Evolutionary conservation across 208 protist species (phyloP), one percentile per base, ranked within the genome.

Genomic region (Crithidia expoeki): DNA sequence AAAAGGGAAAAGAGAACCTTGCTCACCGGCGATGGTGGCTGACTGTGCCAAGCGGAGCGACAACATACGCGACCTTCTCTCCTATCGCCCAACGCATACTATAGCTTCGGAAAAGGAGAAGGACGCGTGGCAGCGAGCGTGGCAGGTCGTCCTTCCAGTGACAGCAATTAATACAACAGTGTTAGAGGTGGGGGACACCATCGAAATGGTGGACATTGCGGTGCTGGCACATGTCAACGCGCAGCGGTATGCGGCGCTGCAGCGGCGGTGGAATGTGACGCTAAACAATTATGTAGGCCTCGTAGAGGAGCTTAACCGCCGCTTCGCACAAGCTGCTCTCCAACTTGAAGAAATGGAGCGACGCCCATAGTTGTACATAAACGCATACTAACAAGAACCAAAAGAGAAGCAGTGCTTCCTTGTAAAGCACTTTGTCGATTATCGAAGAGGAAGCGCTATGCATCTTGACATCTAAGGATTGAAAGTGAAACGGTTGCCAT

Each of bases 301-400:
- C 2, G 51, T 73, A 34, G 44, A 58, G 34, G 40, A 38, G 25
- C 47, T 72, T 0, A 81, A 81, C 57, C 55, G 65, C 25, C 53
- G 47, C 10, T 25, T 76, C 58, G 68, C 65, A 14, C 50, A 76
- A 9, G 64, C 70, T 11, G 67, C 67, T 5, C 55, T 81, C 12
- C 56, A 68, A 27, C 30, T 81, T 2, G 70, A 73, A 11, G 65
- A 68, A 47, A 51, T 72, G 62, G 76, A 76, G 65, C 60, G 60
- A 33, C 32, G n/a, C 7, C 6, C 4, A n/a, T 34, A 27, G 49
- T 32, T 5, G 19, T 53, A 25, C 23, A 27, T 36, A 12, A 46
- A 9, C 36, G 36, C 12, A 14, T 5, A 40, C 9, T 11, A 58
- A 49, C 46, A 40, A 40, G 36, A 40, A 12, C 9, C 9, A 40